These are phyloP conservation scores for Backusella westeae DNA, from an alignment of 192 early-diverging fungal species.

Conservation along the genomic window DNA sequence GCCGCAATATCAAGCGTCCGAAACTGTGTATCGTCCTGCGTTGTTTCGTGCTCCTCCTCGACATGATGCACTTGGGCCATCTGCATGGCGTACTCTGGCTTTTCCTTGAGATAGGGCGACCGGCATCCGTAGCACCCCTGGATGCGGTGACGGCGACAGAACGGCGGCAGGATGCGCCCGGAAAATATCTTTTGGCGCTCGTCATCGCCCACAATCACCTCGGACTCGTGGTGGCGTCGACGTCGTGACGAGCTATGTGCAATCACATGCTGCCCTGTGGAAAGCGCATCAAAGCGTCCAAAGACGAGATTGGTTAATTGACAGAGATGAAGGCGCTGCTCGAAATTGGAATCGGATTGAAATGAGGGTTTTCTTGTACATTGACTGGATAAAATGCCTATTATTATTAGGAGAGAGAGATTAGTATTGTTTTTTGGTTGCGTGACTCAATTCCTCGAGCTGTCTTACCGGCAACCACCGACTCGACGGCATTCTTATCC, in stretches of 20 bases:
- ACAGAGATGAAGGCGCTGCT: conserved; percentile 52
- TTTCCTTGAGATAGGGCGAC: conserved; percentile 6
- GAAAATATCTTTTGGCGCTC: conserved; percentile 34
- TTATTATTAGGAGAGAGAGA: background rate
- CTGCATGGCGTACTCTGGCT: background rate
- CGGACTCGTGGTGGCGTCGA: conserved; percentile 22
- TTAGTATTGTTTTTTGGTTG: too few species aligned
- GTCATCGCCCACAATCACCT: conserved; percentile 4
- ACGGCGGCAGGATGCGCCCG: conserved; percentile 23
- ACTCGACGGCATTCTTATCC: conserved; percentile 51
- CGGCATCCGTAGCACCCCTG: conserved; percentile 38
- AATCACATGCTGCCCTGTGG: conserved; percentile 18
- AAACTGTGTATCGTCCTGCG: background rate
- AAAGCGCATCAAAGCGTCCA: conserved; percentile 53
- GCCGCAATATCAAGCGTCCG: background rate
- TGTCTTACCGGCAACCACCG: conserved; percentile 48
- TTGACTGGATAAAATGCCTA: conserved; percentile 35
- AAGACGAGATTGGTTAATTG: conserved; percentile 54
- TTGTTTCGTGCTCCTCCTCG: conserved; percentile 10
- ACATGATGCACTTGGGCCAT: background rate
- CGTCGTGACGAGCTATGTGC: conserved; percentile 25
- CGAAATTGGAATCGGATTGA: conserved; percentile 39
- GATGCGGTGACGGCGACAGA: conserved; percentile 47
- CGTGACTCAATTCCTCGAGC: too few species aligned
- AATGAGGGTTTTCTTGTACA: conserved; percentile 30